Base-by-base conservation (phyloP, 2,329 filamentous ascomycete genomes). In the Ramichloridium luteum region DNA sequence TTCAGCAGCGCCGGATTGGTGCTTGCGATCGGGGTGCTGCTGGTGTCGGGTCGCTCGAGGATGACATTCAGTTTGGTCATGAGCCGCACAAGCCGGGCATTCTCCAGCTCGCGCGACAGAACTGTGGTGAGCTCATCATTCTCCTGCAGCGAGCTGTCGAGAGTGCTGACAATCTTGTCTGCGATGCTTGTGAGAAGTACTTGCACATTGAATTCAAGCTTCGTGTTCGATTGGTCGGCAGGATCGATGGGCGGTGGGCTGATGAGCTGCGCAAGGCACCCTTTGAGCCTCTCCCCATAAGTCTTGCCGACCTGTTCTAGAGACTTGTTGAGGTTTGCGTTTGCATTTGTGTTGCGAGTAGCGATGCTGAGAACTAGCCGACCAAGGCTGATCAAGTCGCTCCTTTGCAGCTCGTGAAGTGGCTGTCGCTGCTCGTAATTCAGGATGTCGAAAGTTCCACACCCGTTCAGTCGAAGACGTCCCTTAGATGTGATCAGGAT, bases 401-500 rank as follows among this genome's bases (percentile, higher is more conserved):
- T 82, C 46, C 84, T 76, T 52, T 98, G 90, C 1, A 90, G 66
- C 22, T 96, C 84, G 12, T 70, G 58, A 2, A 88, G 47, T 3
- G 78, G 67, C 14, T 74, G 72, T 30, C 74, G 68, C 17, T 69
- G 64, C 31, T 94, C 86, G 48, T 75, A 84, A 37, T 92, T 77
- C 12, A 93, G 72, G 18, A 98, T 84, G 50, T 98, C 90, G 37
- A 93, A 65, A 17, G 98, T 78, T 2, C 78, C 80, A 56, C 88
- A 96, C 11, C 80, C 85, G 49, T 81, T 88, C 25, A 98, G 65
- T 17, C 88, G 77, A 40, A 98, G 74, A 17, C 86, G 79, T 51
- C 88, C 90, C 59, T 88, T 93, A 27, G 84, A 80, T 0, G 88
- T 94, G 13, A 96, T 53, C 11, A 98, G 69, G 35, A 98, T 77